phyloP scores from a whole-genome alignment of 441 rosid species.

The Populus trichocarpa region DNA sequence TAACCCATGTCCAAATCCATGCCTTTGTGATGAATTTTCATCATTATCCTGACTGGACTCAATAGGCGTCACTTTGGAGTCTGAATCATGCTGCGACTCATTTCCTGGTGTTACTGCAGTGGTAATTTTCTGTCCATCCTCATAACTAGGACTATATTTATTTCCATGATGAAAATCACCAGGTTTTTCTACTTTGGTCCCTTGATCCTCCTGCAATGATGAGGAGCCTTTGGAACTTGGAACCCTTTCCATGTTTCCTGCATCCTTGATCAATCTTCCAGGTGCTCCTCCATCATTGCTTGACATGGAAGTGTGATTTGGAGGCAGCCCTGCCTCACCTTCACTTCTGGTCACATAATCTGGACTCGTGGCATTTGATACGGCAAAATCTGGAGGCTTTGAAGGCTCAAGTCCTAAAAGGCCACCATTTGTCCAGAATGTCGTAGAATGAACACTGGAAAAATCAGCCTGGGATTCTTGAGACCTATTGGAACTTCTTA shows the following conservation, averaged over 20 bases:
- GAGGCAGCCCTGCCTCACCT: constrained; percentile 17
- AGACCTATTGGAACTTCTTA: constrained; percentile 17
- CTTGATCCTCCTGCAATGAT: constrained; percentile 29
- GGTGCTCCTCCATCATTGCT: constrained; percentile 23
- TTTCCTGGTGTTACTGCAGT: constrained; percentile 29
- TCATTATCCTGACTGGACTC: constrained; percentile 36
- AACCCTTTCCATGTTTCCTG: constrained; percentile 27
- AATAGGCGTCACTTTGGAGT: constrained; percentile 24
- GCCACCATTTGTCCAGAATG: constrained; percentile 89
- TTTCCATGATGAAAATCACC: constrained; percentile 18
- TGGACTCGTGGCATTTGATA: constrained; percentile 30
- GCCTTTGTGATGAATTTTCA: constrained; percentile 42
- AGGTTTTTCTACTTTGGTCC: constrained; percentile 23
- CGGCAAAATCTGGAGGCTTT: constrained; percentile 78
- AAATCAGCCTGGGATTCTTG: constrained; percentile 41
- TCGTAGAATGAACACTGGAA: constrained; percentile 35
- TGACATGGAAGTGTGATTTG: constrained; percentile 12
- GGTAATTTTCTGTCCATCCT: constrained; percentile 20
- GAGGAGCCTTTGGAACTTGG: constrained; percentile 29
- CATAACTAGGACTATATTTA: constrained; percentile 24
- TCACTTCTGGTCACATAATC: constrained; percentile 26
- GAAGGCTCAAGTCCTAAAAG: constrained; percentile 87
- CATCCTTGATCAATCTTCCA: constrained; percentile 28
- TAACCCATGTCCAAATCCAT: constrained; percentile 65
- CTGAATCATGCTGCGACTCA: constrained; percentile 29